Evolutionary conservation across 345 rosid species (phyloP), one percentile per base, ranked within the genome.

Genomic region (Aurinia saxatilis): DNA sequence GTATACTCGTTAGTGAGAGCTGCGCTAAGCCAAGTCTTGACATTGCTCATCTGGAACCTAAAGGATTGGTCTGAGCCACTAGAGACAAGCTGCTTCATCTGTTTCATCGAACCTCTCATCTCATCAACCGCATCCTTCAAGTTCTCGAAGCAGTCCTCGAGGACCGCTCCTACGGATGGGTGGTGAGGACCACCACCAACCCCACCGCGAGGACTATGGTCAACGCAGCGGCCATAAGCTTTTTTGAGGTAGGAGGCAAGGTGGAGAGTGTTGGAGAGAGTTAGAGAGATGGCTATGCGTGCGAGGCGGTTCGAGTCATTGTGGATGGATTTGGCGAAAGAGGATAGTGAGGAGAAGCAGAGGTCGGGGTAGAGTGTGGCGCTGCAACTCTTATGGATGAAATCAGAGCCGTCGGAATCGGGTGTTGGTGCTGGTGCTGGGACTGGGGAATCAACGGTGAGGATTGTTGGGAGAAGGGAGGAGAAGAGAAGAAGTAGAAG

Each of bases 1-100:
- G 91, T 88, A 38, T 82, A 92, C 79, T 91, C 86, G 44, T 88
- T 73, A 27, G 95, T 88, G 56, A 88, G 57, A 6, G 91, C 91
- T 0, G 98, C 90, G 73, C 96, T 91, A 75, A 91, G 86, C 98
- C 98, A 91, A 45, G 95, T 91, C 79, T 86, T 75, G 35, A 91
- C 95, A 63, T 91, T 90, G 19, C 91, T 82, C 84, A 90, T 78
- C 63, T 73, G 84, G 65, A 87, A 90, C 77, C 78, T 62, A 51
- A 87, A 83, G 14, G 78, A 67, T 55, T 77, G 75, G 51, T 40
- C 52, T 34, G 76, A 74, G 44, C 27, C 71, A 6, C 39, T 65
- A 60, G 27, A 71, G 66, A 9, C 34, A 39, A 73, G 38, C 62
- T 75, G 75, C 14, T 81, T 72, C 88, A 90, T 83, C 82, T 87